phyloP scores from a whole-genome alignment of 2,329 filamentous ascomycete genomes.

The Pseudogymnoascus sp. region DNA sequence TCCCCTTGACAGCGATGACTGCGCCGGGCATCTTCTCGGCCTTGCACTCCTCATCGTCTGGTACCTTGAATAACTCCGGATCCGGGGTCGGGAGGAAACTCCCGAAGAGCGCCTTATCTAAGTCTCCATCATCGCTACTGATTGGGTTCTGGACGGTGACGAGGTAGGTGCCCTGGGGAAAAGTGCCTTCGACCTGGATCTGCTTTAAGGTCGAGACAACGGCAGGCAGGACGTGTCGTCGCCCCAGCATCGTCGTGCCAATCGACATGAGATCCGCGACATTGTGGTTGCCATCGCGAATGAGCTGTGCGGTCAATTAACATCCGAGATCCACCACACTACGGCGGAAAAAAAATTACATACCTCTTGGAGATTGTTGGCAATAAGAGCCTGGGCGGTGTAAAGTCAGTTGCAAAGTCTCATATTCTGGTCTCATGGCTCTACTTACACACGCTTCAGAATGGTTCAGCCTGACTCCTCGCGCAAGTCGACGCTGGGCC shows the following conservation, averaged over 20 bases:
- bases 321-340: constrained; percentile 7
- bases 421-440: neutral
- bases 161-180: constrained; percentile 82
- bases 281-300: constrained; percentile 89
- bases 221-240: constrained; percentile 80
- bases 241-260: constrained; percentile 85
- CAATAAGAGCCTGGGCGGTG: constrained; percentile 60
- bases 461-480: constrained; percentile 85
- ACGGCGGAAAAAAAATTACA: constrained; percentile 10
- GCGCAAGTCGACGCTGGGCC: constrained; percentile 78
- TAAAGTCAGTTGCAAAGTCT: neutral
- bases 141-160: constrained; percentile 92
- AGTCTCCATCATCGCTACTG: constrained; percentile 74
- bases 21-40: constrained; percentile 68
- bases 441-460: constrained; percentile 68
- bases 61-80: constrained; percentile 58
- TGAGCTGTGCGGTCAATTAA: constrained; percentile 49
- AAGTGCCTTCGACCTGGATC: constrained; percentile 91
- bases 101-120: constrained; percentile 81
- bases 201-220: constrained; percentile 73
- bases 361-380: constrained; percentile 83
- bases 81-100: constrained; percentile 80
- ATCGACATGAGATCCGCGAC: constrained; percentile 91
- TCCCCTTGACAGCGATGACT: constrained; percentile 62
- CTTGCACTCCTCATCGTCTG: constrained; percentile 59